Conservation (phyloP, 805 yeast genomes). For the Kodamaea leandrae region DNA sequence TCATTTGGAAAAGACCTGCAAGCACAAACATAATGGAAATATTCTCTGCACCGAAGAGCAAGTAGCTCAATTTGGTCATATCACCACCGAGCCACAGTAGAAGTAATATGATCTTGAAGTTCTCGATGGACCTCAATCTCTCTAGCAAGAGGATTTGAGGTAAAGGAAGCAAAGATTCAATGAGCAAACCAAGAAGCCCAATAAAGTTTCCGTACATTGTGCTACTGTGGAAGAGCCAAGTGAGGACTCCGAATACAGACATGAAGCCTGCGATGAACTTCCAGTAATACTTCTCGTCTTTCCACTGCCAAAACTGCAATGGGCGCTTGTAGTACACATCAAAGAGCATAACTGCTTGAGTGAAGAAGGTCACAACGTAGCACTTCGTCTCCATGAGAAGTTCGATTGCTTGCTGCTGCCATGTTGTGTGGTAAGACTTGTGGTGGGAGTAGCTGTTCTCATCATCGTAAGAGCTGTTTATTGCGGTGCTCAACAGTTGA, state of each 20-base stretch:
- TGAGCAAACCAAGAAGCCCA: slow-evolving; percentile 63
- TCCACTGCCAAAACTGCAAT: slow-evolving; percentile 85
- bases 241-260: slow-evolving; percentile 37
- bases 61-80: slow-evolving; percentile 68
- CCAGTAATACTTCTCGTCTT: slow-evolving; percentile 57
- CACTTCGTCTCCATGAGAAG: slow-evolving; percentile 2
- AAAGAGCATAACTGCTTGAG: slow-evolving; percentile 52
- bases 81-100: slow-evolving; percentile 92
- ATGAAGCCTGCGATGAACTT: slow-evolving; percentile 52
- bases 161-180: slow-evolving; percentile 71
- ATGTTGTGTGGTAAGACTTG: background rate
- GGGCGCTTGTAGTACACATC: slow-evolving; percentile 70
- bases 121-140: slow-evolving; percentile 66
- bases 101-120: slow-evolving; percentile 72
- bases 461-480: background rate
- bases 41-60: slow-evolving; percentile 72
- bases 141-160: slow-evolving; percentile 74
- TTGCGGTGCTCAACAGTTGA: slow-evolving; percentile 23
- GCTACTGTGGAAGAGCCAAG: slow-evolving; percentile 36
- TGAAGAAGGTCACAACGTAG: slow-evolving; percentile 7
- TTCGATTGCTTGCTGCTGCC: background rate
- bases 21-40: slow-evolving; percentile 61
- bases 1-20: slow-evolving; percentile 77
- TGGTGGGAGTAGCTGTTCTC: background rate
- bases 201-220: slow-evolving; percentile 47